Conservation (phyloP, 2,329 filamentous ascomycete genomes). For the Apiospora saccharicola region DNA sequence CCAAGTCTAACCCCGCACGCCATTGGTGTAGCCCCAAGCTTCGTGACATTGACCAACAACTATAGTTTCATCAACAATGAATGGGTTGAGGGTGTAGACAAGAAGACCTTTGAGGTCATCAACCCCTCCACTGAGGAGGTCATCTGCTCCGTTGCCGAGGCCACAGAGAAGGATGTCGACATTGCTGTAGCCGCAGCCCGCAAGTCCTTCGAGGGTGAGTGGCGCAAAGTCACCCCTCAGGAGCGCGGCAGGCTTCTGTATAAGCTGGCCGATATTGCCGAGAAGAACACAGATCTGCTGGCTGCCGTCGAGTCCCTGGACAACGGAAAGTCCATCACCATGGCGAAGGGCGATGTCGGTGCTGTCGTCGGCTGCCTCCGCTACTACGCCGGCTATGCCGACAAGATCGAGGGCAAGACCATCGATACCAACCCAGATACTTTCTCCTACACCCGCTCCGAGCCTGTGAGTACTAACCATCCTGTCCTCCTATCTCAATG, state of each 20-base stretch:
- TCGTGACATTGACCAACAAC: background rate
- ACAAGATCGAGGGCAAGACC: conserved; percentile 90
- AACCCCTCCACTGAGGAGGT: conserved; percentile 87
- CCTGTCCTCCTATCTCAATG: too few species aligned
- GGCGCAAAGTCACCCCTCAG: conserved; percentile 73
- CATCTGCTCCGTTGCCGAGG: conserved; percentile 84
- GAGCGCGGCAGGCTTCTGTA: conserved; percentile 73
- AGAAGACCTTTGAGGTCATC: conserved; percentile 91
- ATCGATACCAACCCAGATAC: conserved; percentile 80
- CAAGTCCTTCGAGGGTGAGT: conserved; percentile 80
- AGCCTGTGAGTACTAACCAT: conserved; percentile 63
- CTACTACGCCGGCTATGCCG: conserved; percentile 90
- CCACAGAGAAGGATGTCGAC: conserved; percentile 84
- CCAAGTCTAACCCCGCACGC: conserved; percentile 7
- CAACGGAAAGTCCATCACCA: conserved; percentile 82
- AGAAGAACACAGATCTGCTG: conserved; percentile 79
- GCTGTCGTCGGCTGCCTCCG: conserved; percentile 75
- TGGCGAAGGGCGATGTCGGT: conserved; percentile 78
- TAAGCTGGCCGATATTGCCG: conserved; percentile 81
- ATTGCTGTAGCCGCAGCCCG: conserved; percentile 85
- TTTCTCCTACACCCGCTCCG: conserved; percentile 83
- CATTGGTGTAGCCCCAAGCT: background rate
- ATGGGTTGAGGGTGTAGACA: conserved; percentile 83
- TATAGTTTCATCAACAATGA: conserved; percentile 90
- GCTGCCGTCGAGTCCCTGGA: conserved; percentile 87